These are phyloP conservation scores for Larix kaempferi DNA, from an alignment of 75 land plant species.

Conservation along the genomic window DNA sequence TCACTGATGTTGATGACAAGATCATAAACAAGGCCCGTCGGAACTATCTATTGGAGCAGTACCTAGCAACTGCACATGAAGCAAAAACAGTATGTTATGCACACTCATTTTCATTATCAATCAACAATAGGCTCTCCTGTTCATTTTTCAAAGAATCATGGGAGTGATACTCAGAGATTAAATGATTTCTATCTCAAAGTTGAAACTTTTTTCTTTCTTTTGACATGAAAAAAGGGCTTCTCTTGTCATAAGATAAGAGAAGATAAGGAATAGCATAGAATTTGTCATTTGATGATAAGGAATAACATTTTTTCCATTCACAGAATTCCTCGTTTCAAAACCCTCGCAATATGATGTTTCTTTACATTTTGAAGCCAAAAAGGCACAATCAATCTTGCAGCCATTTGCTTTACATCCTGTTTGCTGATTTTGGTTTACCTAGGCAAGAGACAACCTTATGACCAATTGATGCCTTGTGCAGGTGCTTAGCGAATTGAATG, in stretches of 20 bases:
- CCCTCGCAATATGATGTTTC: no score
- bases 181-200: no score
- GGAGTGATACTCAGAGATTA: no score
- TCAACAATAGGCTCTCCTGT: neutral
- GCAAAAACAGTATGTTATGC: constrained; percentile 15
- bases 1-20: constrained; percentile 55
- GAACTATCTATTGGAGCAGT: constrained; percentile 32
- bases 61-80: constrained; percentile 12
- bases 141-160: neutral
- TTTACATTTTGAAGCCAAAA: no score
- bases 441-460: neutral
- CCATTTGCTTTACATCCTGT: neutral
- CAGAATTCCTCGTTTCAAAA: neutral
- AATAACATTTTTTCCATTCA: neutral
- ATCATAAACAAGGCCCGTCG: constrained; percentile 43
- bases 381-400: neutral
- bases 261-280: no score
- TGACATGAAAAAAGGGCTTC: no score
- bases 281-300: no score
- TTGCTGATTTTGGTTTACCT: neutral
- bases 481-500: constrained; percentile 20
- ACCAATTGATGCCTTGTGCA: neutral
- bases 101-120: neutral
- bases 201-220: no score
- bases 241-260: no score